Percentiles rank a stretch among this genome's conserved stretches.
phyloP scores from a whole-genome alignment of 352 stramenopile genomes.

The Phytophthora capsici region DNA sequence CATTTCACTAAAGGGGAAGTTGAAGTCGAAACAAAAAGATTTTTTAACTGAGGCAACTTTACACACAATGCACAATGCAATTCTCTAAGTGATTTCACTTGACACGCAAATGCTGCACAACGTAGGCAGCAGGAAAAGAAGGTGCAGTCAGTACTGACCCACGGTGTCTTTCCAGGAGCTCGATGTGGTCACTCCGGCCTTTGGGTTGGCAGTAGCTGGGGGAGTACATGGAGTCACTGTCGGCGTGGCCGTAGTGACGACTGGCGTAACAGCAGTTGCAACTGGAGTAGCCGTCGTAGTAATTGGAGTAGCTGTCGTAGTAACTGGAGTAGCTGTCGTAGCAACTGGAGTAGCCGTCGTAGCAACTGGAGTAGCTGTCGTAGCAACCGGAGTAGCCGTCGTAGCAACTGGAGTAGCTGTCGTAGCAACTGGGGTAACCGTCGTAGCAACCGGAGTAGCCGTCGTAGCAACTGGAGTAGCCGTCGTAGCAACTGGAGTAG shows the following conservation, averaged over 20 bases:
- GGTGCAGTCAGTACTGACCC: slow-evolving; percentile 8
- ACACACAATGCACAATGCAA: slow-evolving; percentile 18
- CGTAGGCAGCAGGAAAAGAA: slow-evolving; percentile 14
- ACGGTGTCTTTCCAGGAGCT: slow-evolving; percentile 21
- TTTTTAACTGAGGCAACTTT: slow-evolving; percentile 21
- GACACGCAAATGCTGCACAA: slow-evolving; percentile 20
- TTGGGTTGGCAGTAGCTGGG: slow-evolving; percentile 5
- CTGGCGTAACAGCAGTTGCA: neutral
- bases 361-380: neutral
- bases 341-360: neutral
- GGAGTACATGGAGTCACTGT: neutral
- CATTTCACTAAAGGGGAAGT: slow-evolving; percentile 2
- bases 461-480: neutral
- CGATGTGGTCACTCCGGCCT: slow-evolving; percentile 8
- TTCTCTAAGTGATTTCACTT: slow-evolving; percentile 44
- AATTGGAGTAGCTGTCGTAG: slow-evolving; percentile 11
- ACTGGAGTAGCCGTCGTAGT: neutral
- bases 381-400: slow-evolving; percentile 7
- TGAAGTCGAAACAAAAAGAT: slow-evolving; percentile 6
- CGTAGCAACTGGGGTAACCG: neutral
- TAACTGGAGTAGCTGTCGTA: neutral
- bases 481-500: neutral
- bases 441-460: slow-evolving; percentile 5
- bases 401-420: neutral
- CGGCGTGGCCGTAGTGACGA: neutral